These are phyloP conservation scores for Verticillium nonalfalfae DNA, from an alignment of 2,329 filamentous ascomycete species.

Conservation along the genomic window DNA sequence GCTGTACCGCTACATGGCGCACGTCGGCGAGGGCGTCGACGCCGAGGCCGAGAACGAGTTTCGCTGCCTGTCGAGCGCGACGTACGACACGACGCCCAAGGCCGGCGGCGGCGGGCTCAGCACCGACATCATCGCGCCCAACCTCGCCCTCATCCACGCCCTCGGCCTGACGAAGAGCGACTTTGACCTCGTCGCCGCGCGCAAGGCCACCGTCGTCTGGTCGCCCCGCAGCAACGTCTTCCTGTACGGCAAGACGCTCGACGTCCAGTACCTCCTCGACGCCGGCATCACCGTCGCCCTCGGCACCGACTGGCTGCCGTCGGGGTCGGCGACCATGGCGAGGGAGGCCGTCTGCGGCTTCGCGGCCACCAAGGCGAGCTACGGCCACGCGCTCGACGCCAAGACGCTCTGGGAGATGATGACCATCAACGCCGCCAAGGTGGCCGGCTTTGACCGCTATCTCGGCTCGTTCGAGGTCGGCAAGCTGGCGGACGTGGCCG, in stretches of 20 bases:
- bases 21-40: slow-evolving; percentile 20
- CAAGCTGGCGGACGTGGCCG: slow-evolving; percentile 34
- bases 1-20: slow-evolving; percentile 16
- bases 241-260: slow-evolving; percentile 20
- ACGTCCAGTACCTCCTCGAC: slow-evolving; percentile 16
- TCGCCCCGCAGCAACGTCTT: slow-evolving; percentile 20
- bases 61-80: slow-evolving; percentile 16
- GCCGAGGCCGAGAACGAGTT: slow-evolving; percentile 20
- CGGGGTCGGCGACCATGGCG: slow-evolving; percentile 19
- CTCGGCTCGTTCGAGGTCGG: slow-evolving; percentile 34
- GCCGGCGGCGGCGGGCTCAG: slow-evolving; percentile 14
- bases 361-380: slow-evolving; percentile 8
- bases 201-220: slow-evolving; percentile 20
- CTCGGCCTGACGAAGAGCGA: slow-evolving; percentile 15
- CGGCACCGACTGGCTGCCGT: slow-evolving; percentile 21
- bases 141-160: slow-evolving; percentile 19
- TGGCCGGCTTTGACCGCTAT: slow-evolving; percentile 27
- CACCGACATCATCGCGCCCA: slow-evolving; percentile 18
- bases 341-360: slow-evolving; percentile 16
- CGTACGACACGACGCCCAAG: slow-evolving; percentile 14
- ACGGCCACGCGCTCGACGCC: slow-evolving; percentile 8
- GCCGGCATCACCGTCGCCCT: slow-evolving; percentile 19
- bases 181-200: slow-evolving; percentile 17
- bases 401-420: slow-evolving; percentile 26
- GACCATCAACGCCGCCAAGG: slow-evolving; percentile 35